These are phyloP conservation scores for Aspergillus persii DNA, from an alignment of 2,329 filamentous ascomycete genomes.

Conservation along the genomic window DNA sequence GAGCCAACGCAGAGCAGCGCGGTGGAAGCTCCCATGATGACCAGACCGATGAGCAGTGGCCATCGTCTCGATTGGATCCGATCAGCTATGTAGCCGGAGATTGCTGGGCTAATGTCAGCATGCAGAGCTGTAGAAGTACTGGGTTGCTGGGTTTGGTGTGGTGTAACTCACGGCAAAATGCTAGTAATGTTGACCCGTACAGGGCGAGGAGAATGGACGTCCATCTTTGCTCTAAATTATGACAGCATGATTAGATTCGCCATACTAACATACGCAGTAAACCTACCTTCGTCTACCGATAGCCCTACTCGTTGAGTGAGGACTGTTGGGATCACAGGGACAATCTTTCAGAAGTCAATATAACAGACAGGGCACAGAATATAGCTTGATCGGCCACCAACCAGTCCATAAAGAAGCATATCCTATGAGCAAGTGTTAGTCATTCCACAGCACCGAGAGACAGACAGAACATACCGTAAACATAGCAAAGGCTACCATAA, in stretches of 20 bases:
- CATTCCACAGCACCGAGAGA: neutral
- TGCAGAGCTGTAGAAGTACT: neutral
- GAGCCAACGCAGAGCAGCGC: constrained; percentile 64
- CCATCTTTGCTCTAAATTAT: constrained; percentile 62
- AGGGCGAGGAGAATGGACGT: constrained; percentile 68
- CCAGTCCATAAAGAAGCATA: constrained; percentile 38
- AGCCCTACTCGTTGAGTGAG: constrained; percentile 53
- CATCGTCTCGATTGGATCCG: constrained; percentile 58
- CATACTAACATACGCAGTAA: neutral
- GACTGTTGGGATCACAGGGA: constrained; percentile 70
- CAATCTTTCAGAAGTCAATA: constrained; percentile 41
- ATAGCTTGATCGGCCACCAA: constrained; percentile 9
- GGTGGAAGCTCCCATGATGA: constrained; percentile 62
- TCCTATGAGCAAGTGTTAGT: constrained; percentile 22
- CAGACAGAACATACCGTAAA: neutral
- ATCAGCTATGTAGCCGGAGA: constrained; percentile 53
- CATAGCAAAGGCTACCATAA: neutral
- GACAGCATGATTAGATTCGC: neutral
- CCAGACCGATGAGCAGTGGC: constrained; percentile 62
- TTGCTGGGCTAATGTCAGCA: constrained; percentile 27
- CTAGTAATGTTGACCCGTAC: constrained; percentile 66
- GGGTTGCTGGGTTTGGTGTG: neutral
- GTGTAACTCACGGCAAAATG: constrained; percentile 48
- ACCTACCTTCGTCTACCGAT: constrained; percentile 18
- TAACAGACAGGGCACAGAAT: neutral